Evolutionary conservation across 768 basidiomycete genomes (phyloP), one percentile per base, ranked within the genome.

Genomic region (Xerocomellus intermedius): DNA sequence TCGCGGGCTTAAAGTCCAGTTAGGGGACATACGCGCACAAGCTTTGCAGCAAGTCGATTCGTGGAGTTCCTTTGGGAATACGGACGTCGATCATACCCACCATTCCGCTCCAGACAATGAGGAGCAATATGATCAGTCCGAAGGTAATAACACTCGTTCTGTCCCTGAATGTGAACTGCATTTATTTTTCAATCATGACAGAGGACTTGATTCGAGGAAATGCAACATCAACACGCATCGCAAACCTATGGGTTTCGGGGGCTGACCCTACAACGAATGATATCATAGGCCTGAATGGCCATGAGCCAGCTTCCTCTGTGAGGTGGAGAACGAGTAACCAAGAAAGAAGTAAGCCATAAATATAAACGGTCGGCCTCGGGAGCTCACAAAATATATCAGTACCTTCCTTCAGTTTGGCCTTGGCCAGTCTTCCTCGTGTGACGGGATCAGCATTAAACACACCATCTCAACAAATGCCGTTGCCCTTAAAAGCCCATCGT

Each of bases 1-100:
- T 63, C 79, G 79, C 3, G 81, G 78, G 9, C 79, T 92, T 14
- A 91, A 91, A 70, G 85, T 82, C 58, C 75, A 77, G 14, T 85
- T 91, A 22, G 74, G 75, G 13, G 77, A 77, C 2, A 82, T 90
- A 51, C 78, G 78, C 32, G 73, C 71, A 52, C 48, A 48, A 16
- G 19, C 30, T 14, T 13, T 55, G 8, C 70, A 68, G 0, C 71
- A 73, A 50, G 36, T 65, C 10, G 55, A 63, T 19, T 35, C 50
- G 12, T 52, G 49, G 42, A 60, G 42, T 48, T 51, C 55, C 30
- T 57, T 62, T 42, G 54, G 42, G n/a, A 50, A 46, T 1, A 46
- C 37, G 6, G 45, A 58, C 24, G 21, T 39, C 13, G 37, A 56
- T 50, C 33, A 42, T 33, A 13, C 38, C 8, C n/a, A 47, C 36